Conservation (phyloP, 164 flowering plant genomes). For the Chimonanthus salicifolius region DNA sequence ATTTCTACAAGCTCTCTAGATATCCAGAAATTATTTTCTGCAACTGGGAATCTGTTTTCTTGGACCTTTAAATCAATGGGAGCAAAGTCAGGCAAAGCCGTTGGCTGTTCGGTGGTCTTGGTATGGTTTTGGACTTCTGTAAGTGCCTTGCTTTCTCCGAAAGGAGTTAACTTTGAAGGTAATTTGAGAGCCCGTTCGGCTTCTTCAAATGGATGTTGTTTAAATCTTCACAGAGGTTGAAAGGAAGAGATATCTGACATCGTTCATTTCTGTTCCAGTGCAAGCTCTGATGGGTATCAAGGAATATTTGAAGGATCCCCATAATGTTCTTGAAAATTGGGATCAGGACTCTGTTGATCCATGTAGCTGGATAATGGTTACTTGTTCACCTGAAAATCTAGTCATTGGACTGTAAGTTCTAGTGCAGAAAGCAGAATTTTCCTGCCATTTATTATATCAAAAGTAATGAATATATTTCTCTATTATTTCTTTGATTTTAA, state of each 20-base stretch:
- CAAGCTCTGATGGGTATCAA: constrained; percentile 89
- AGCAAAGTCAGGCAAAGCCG: constrained; percentile 23
- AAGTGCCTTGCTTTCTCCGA: constrained; percentile 63
- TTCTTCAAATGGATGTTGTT: background rate
- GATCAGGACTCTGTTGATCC: constrained; percentile 90
- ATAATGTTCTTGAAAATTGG: constrained; percentile 87
- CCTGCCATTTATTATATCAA: background rate
- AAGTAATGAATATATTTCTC: background rate
- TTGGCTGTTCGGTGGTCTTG: constrained; percentile 27
- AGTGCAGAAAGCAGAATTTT: background rate
- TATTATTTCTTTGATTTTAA: background rate
- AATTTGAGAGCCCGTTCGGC: constrained; percentile 12
- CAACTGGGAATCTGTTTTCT: constrained; percentile 11
- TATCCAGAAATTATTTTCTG: constrained; percentile 11
- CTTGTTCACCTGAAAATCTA: constrained; percentile 65
- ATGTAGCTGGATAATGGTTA: constrained; percentile 96
- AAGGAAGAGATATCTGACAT: background rate
- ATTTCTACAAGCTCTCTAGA: constrained; percentile 10
- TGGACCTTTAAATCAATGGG: constrained; percentile 26
- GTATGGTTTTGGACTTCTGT: constrained; percentile 40
- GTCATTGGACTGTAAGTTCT: constrained; percentile 77
- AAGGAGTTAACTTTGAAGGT: constrained; percentile 97
- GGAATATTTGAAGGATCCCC: constrained; percentile 60
- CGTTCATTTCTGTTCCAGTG: constrained; percentile 34
- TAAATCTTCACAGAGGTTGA: background rate